Conservation (phyloP, 164 flowering plant species). For the Aristolochia fimbriata region DNA sequence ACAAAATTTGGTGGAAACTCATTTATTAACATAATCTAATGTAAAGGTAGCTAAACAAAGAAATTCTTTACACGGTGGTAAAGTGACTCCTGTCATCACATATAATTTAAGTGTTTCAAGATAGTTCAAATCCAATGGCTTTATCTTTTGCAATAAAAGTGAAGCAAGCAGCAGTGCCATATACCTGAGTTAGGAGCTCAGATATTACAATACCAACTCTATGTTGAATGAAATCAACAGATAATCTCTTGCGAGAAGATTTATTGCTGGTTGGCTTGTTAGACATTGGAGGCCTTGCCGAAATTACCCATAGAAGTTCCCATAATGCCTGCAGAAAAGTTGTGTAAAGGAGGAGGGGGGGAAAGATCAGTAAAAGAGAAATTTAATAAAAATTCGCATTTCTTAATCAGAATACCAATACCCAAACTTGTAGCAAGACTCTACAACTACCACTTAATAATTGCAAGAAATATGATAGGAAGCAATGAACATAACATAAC, state of each 20-base stretch:
- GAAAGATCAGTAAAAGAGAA: not conserved
- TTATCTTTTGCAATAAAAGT: too few species aligned
- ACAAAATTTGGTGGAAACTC: too few species aligned
- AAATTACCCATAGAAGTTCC: constrained; percentile 86
- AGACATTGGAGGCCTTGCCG: constrained; percentile 26
- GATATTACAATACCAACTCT: constrained; percentile 62
- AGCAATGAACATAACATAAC: too few species aligned
- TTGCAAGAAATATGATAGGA: too few species aligned
- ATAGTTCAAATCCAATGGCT: too few species aligned
- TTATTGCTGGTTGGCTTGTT: constrained; percentile 21
- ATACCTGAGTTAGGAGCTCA: constrained; percentile 88
- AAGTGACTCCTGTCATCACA: too few species aligned
- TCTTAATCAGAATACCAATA: too few species aligned
- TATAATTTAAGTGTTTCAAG: too few species aligned
- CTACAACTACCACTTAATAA: not conserved
- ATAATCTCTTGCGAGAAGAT: constrained; percentile 25
- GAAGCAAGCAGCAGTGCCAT: not conserved
- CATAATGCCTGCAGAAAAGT: constrained; percentile 65
- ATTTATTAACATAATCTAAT: too few species aligned
- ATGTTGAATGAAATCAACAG: constrained; percentile 48
- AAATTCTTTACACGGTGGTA: too few species aligned
- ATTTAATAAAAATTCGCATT: not conserved
- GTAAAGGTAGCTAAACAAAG: too few species aligned
- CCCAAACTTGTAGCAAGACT: not conserved
- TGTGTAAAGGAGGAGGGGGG: too few species aligned